These are phyloP conservation scores for Lasiosphaeria miniovina DNA, from an alignment of 495 filamentous ascomycete species.

Conservation along the genomic window DNA sequence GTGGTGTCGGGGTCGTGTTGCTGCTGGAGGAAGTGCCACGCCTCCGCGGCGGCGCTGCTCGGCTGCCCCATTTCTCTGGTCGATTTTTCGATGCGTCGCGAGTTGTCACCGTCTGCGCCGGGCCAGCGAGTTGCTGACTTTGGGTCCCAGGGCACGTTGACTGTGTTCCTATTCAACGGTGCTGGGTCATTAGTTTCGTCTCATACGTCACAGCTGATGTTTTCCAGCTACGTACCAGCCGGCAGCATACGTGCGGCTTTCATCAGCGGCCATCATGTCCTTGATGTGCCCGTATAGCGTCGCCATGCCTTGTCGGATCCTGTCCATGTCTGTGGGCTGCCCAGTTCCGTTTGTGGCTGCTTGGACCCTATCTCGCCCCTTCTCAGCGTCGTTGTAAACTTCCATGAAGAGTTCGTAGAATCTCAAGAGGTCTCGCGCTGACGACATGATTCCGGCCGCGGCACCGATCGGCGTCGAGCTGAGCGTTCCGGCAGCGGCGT, in stretches of 20 bases:
- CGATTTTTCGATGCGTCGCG: slow-evolving; percentile 3
- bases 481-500: background rate
- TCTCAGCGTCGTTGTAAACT: slow-evolving; percentile 2
- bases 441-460: slow-evolving; percentile 22
- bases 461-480: slow-evolving; percentile 8
- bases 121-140: slow-evolving; percentile 14
- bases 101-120: slow-evolving; percentile 22
- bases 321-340: too few species aligned
- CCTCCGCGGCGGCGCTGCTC: background rate
- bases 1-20: too few species aligned
- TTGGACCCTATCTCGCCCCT: background rate
- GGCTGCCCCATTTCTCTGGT: background rate
- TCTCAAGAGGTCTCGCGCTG: slow-evolving; percentile 13
- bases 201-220: background rate
- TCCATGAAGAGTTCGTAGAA: slow-evolving; percentile 12
- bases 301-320: slow-evolving; percentile 17
- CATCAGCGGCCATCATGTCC: background rate
- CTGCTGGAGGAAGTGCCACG: slow-evolving; percentile 10
- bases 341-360: background rate
- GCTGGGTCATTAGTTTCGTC: background rate
- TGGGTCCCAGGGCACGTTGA: slow-evolving; percentile 6
- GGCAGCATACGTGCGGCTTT: slow-evolving; percentile 15
- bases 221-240: slow-evolving; percentile 5
- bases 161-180: slow-evolving; percentile 3
- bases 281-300: slow-evolving; percentile 7